Evolutionary conservation across 2,329 filamentous ascomycete genomes (phyloP), one percentile per base, ranked within the genome.

Genomic region (Aspergillus jensenii): DNA sequence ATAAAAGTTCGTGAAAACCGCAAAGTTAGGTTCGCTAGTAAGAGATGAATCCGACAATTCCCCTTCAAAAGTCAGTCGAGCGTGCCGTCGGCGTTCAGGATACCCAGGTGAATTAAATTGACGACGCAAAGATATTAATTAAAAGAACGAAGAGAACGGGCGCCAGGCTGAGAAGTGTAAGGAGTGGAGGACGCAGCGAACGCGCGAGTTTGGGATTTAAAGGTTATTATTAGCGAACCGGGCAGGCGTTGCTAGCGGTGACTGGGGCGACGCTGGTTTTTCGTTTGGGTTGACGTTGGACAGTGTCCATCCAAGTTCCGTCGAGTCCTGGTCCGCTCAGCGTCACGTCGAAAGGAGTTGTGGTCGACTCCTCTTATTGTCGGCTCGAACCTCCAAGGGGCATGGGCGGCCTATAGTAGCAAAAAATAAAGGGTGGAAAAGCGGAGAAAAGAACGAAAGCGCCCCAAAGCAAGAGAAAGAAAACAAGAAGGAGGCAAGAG

Each of bases 1-100:
- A 65, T 73, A 67, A 66, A 70, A 62, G 69, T 73, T 48, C 70
- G 70, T 73, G 66, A 58, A 68, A 55, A 59, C 60, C 56, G 65
- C 62, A 62, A 53, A 50, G 43, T 40, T 45, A 37, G 58, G 33
- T 41, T 44, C 17, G 49, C 58, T 54, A 47, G 25, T n/a, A 21
- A 35, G 14, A 60, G 57, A 51, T 54, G 57, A 61, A 44, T 59
- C 19, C 27, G 43, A 52, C 56, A 55, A 51, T 23, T 50, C 51
- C 48, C 46, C 41, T 44, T 49, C 19, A 25, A 14, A 12, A 14
- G 2, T 8, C 40, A 33, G 37, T 27, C 43, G 23, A 56, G n/a
- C 37, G 33, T 55, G 17, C 52, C 43, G 23, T 41, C 44, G 45
- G 49, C 6, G 45, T 47, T 45, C 33, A 33, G 39, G 46, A 12